Percentiles rank a stretch among this genome's conserved stretches.
These are phyloP conservation scores for Phytopythium delawarense DNA, from an alignment of 352 stramenopile species.

Conservation along the genomic window DNA sequence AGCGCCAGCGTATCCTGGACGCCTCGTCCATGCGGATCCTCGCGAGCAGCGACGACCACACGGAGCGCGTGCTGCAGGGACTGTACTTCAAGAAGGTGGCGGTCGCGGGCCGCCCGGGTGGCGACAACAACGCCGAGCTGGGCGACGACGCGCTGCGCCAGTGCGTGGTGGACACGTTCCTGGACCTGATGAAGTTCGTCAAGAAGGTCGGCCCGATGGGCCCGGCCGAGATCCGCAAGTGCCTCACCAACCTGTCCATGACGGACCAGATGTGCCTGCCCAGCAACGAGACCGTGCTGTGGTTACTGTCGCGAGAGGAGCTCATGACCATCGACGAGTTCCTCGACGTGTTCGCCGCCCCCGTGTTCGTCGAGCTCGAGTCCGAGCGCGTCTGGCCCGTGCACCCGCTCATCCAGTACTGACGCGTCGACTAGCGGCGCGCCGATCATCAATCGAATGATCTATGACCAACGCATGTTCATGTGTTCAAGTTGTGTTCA, in stretches of 20 bases:
- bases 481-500: background rate
- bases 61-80: slow-evolving; percentile 42
- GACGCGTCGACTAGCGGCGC: background rate
- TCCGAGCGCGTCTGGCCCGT: slow-evolving; percentile 74
- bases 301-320: slow-evolving; percentile 49
- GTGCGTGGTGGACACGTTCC: slow-evolving; percentile 40
- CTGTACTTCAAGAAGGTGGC: slow-evolving; percentile 66
- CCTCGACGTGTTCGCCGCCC: slow-evolving; percentile 32
- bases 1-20: slow-evolving; percentile 34
- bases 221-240: slow-evolving; percentile 51
- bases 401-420: slow-evolving; percentile 67
- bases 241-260: slow-evolving; percentile 49
- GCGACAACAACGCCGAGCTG: slow-evolving; percentile 30
- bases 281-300: slow-evolving; percentile 47
- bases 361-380: slow-evolving; percentile 49
- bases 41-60: slow-evolving; percentile 57
- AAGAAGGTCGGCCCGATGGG: slow-evolving; percentile 52
- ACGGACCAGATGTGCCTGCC: slow-evolving; percentile 62
- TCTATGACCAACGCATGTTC: background rate
- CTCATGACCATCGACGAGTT: slow-evolving; percentile 66
- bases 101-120: slow-evolving; percentile 16
- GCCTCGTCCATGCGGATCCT: slow-evolving; percentile 41
- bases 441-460: background rate
- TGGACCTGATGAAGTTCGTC: slow-evolving; percentile 56
- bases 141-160: slow-evolving; percentile 39